Conservation (phyloP, 768 basidiomycete species). For the Lactarius sp. region DNA sequence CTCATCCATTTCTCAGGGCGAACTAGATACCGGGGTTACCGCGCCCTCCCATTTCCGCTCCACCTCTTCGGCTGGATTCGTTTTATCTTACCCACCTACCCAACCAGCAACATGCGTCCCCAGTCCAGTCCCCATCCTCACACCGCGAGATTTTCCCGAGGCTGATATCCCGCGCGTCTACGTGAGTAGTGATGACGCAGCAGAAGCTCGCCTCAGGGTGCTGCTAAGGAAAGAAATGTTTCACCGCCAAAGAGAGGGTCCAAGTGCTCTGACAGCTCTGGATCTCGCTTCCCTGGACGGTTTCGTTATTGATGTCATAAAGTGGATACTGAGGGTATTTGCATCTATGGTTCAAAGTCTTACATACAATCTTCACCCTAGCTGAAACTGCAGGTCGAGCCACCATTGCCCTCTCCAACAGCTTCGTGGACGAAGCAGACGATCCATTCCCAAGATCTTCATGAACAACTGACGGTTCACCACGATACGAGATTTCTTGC, state of each 20-base stretch:
- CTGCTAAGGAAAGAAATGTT: slow-evolving; percentile 10
- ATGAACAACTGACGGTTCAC: slow-evolving; percentile 19
- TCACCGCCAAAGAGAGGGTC: background rate
- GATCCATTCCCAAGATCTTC: slow-evolving; percentile 13
- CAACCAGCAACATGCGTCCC: slow-evolving; percentile 6
- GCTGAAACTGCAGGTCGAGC: slow-evolving; percentile 15
- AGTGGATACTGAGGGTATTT: slow-evolving; percentile 23
- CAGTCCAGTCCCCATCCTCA: slow-evolving; percentile 1
- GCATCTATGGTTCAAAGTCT: background rate
- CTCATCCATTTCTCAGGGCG: background rate
- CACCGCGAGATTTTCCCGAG: background rate
- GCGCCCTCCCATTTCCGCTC: background rate
- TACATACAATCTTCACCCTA: background rate
- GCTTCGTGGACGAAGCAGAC: background rate
- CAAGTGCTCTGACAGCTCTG: background rate
- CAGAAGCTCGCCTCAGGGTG: slow-evolving; percentile 8
- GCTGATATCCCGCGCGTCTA: slow-evolving; percentile 1
- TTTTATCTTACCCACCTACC: slow-evolving; percentile 11
- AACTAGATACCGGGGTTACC: background rate
- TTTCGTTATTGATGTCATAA: slow-evolving; percentile 10
- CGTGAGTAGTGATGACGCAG: slow-evolving; percentile 6
- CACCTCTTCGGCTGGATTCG: background rate
- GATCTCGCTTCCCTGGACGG: slow-evolving; percentile 1
- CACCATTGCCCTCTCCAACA: slow-evolving; percentile 4
- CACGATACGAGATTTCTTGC: slow-evolving; percentile 24